Evolutionary conservation across 192 early-diverging fungal genomes (phyloP).

Genomic region (Podila verticillata): DNA sequence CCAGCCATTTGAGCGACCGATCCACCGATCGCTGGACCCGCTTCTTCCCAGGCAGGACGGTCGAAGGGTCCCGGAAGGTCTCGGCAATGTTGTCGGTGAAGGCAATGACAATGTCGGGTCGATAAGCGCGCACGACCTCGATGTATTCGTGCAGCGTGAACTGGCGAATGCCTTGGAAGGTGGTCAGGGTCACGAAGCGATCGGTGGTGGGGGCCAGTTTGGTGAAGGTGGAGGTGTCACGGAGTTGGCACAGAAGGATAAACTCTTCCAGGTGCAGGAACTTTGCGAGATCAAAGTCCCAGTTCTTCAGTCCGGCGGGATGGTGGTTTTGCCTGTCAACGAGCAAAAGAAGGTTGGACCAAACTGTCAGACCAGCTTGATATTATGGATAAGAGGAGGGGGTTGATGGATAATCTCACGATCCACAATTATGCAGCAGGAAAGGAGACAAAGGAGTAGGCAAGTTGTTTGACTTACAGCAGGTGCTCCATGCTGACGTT

Average conservation of each 20-base stretch:
- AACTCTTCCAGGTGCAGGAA: conserved; percentile 55
- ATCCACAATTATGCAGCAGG: too few species aligned
- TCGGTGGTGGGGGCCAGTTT: conserved; percentile 55
- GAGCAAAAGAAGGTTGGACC: not conserved
- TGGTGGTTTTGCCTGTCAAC: conserved; percentile 22
- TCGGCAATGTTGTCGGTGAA: conserved; percentile 57
- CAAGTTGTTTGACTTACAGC: conserved; percentile 22
- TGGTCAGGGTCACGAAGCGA: conserved; percentile 57
- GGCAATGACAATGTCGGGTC: conserved; percentile 56
- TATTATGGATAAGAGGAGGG: not conserved
- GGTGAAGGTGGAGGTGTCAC: conserved; percentile 49
- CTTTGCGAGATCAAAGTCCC: conserved; percentile 27
- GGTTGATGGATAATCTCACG: too few species aligned
- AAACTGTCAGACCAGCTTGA: not conserved
- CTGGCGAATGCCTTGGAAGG: conserved; percentile 60
- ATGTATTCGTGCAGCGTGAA: conserved; percentile 57
- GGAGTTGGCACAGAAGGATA: conserved; percentile 58
- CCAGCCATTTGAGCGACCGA: conserved; percentile 62
- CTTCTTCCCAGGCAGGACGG: conserved; percentile 47
- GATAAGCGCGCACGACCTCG: conserved; percentile 51
- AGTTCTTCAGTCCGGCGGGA: not conserved
- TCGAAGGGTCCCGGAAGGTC: conserved; percentile 6
- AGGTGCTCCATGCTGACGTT: conserved; percentile 62
- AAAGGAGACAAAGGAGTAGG: too few species aligned
- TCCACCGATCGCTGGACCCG: conserved; percentile 59